A percentile compares a stretch with the other conserved stretches of the same genome.
phyloP scores from a whole-genome alignment of 768 basidiomycete genomes.

The Termitomyces sp. region DNA sequence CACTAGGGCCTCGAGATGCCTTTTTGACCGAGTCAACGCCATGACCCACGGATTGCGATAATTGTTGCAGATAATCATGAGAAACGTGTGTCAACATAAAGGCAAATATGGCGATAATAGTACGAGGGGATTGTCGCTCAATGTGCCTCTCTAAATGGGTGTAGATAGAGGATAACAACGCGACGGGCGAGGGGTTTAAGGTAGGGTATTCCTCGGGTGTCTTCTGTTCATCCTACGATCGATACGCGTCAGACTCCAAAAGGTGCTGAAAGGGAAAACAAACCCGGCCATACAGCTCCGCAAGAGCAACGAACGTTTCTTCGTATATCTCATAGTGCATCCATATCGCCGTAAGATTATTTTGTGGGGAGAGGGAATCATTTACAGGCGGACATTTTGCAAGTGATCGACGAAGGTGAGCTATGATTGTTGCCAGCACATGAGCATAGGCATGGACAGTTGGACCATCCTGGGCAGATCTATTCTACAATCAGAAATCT shows the following conservation, averaged over 20 bases:
- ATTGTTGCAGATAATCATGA: conserved; percentile 50
- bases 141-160: conserved; percentile 47
- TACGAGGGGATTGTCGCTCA: conserved; percentile 42
- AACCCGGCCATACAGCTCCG: conserved; percentile 57
- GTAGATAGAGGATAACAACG: conserved; percentile 60
- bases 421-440: conserved; percentile 50
- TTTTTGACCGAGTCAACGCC: conserved; percentile 24
- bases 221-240: conserved; percentile 24
- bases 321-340: conserved; percentile 44
- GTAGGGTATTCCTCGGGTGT: conserved; percentile 33
- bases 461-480: conserved; percentile 41
- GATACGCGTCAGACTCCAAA: not conserved
- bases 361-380: conserved; percentile 11
- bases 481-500: conserved; percentile 16
- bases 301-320: conserved; percentile 45
- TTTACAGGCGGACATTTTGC: conserved; percentile 32
- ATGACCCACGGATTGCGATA: conserved; percentile 60
- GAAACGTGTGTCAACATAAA: conserved; percentile 65
- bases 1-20: conserved; percentile 18
- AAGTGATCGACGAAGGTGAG: conserved; percentile 43
- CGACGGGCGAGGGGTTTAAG: conserved; percentile 39
- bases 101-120: conserved; percentile 52
- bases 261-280: conserved; percentile 13
- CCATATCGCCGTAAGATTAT: conserved; percentile 40
- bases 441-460: conserved; percentile 66